These are phyloP conservation scores for Balansia obtecta DNA, from an alignment of 2,329 filamentous ascomycete species.

Conservation along the genomic window DNA sequence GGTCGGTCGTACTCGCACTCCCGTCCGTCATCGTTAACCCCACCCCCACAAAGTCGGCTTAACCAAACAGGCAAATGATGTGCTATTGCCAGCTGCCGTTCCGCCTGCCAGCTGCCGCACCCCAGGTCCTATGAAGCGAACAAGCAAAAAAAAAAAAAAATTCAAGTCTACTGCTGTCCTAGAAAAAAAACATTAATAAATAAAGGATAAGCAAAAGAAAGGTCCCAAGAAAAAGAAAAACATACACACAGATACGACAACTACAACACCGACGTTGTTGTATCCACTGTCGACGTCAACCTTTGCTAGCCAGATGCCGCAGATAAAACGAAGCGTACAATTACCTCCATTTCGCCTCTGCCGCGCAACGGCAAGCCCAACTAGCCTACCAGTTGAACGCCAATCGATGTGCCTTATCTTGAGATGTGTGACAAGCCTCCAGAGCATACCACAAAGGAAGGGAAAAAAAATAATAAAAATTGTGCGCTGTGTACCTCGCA, in stretches of 20 bases:
- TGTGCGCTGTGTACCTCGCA: too few relatives aligned
- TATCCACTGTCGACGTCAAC: neutral
- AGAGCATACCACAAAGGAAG: too few relatives aligned
- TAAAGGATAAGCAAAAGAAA: too few relatives aligned
- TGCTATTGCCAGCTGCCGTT: neutral
- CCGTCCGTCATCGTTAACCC: neutral
- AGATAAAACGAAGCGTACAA: neutral
- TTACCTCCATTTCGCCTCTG: neutral
- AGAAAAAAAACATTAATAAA: too few relatives aligned
- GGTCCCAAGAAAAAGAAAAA: too few relatives aligned
- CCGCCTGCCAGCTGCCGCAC: neutral
- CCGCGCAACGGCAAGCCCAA: neutral
- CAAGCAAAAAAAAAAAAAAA: neutral
- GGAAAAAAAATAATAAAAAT: too few relatives aligned
- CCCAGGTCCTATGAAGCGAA: neutral
- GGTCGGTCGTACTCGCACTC: neutral
- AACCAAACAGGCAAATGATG: neutral
- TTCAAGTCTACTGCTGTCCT: too few relatives aligned
- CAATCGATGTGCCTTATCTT: too few relatives aligned
- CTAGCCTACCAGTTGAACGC: too few relatives aligned
- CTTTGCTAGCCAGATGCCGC: neutral
- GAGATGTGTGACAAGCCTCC: too few relatives aligned
- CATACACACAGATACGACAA: neutral
- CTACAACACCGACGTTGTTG: neutral
- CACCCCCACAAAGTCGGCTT: constrained; percentile 1